Evolutionary conservation across 1,139 yeast genomes (phyloP).

Genomic region (Yamadazyma blattariae): DNA sequence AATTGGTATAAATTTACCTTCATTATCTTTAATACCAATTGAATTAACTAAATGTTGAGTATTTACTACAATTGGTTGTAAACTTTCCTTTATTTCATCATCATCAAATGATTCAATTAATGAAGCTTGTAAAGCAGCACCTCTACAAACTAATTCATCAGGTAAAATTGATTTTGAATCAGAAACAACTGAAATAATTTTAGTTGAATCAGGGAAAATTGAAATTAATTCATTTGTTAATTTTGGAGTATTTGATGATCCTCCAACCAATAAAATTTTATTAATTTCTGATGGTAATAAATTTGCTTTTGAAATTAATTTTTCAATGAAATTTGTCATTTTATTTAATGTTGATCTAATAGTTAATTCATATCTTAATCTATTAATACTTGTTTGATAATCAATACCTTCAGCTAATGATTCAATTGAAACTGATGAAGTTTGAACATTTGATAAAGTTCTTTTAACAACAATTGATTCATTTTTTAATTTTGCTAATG

Average conservation of each 20-base stretch:
- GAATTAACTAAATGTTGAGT: slow-evolving; percentile 85
- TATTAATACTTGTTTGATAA: slow-evolving; percentile 88
- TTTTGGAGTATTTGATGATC: slow-evolving; percentile 90
- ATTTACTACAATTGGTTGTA: slow-evolving; percentile 82
- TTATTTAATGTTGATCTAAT: slow-evolving; percentile 75
- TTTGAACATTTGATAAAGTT: slow-evolving; percentile 86
- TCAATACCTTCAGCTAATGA: slow-evolving; percentile 93
- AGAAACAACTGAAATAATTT: slow-evolving; percentile 70
- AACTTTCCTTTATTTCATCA: slow-evolving; percentile 81
- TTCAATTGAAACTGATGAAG: slow-evolving; percentile 92
- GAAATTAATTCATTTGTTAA: slow-evolving; percentile 71
- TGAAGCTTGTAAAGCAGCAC: slow-evolving; percentile 97
- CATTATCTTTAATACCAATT: slow-evolving; percentile 77
- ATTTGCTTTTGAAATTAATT: slow-evolving; percentile 76
- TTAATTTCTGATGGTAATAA: slow-evolving; percentile 84
- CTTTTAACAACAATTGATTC: slow-evolving; percentile 86
- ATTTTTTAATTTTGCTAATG: slow-evolving; percentile 82
- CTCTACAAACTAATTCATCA: slow-evolving; percentile 86
- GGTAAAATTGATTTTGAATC: slow-evolving; percentile 83
- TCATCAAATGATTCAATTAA: slow-evolving; percentile 80
- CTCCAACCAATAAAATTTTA: slow-evolving; percentile 92
- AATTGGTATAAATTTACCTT: slow-evolving; percentile 71
- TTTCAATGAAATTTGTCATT: slow-evolving; percentile 75
- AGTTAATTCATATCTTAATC: slow-evolving; percentile 89
- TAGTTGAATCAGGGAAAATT: slow-evolving; percentile 80